Evolutionary conservation across 192 early-diverging fungal genomes (phyloP), one percentile per base, ranked within the genome.

Genomic region (Helicostylum pulchrum): DNA sequence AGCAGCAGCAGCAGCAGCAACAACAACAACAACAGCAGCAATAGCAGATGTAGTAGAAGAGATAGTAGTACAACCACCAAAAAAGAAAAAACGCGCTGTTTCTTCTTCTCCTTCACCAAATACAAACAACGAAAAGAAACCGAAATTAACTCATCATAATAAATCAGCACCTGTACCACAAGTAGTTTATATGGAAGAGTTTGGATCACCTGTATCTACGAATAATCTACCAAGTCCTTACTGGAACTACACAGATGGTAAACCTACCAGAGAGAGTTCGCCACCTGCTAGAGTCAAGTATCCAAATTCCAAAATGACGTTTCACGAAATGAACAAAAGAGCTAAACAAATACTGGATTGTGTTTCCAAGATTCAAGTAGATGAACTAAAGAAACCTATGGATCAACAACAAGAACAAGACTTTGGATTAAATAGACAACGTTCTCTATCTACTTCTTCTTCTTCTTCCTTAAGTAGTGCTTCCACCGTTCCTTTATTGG

Each of bases 291-390:
- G 79, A 48, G 61, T 83, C n/a, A 77, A 78, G 56, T 76, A 77
- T 44, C 86, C 86, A 7, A 65, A 79, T 51, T 44, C 81, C 14
- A 67, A 72, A 20, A 78, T 87, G 66, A 73, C 78, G 9, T 46
- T 89, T 17, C 65, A 64, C 39, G 87, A 89, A 53, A 89, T 88
- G 87, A 84, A 73, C 67, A 83, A 80, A 62, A 77, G 87, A 10
- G 79, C 81, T 11, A 88, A 85, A 68, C 84, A 83, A 34, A 68
- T 89, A 23, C 67, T 80, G 32, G 87, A 89, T 26, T 87, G 81
- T 62, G 77, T 87, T 7, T 5, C 51, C 74, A 7, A 78, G 80
- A 53, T 66, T 76, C 11, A 72, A 74, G 32, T 81, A 77, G 78
- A 46, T 31, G 50, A 55, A 17, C 15, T 44, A 15, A 21, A 17